A percentile compares a stretch with the other conserved stretches of the same genome.
phyloP scores from a whole-genome alignment of 176 grass and related monocot genomes.

The Aegilops longissima region DNA sequence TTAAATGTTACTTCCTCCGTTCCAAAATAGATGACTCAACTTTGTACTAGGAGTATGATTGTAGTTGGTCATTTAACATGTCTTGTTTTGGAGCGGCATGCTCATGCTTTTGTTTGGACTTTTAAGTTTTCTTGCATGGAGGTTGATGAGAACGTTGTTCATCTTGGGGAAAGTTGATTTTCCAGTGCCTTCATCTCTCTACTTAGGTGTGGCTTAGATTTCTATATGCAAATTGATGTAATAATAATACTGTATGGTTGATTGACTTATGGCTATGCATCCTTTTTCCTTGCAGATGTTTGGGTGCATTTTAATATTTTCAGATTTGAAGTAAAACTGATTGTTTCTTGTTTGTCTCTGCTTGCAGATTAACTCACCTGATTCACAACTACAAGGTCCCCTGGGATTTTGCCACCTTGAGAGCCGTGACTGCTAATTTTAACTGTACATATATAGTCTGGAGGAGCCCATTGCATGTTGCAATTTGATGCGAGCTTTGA shows the following conservation, averaged over 20 bases:
- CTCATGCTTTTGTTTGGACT: neutral
- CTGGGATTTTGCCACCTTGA: neutral
- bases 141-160: neutral
- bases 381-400: neutral
- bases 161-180: neutral
- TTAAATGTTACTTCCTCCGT: neutral
- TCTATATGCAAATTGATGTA: neutral
- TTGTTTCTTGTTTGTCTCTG: neutral
- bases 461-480: slow-evolving; percentile 35
- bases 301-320: neutral
- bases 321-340: neutral
- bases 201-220: neutral
- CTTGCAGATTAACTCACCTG: slow-evolving; percentile 37
- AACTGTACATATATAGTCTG: slow-evolving; percentile 54
- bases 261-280: neutral
- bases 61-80: neutral
- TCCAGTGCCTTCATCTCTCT: neutral
- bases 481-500: slow-evolving; percentile 17
- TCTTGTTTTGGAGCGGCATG: neutral
- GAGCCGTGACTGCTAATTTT: slow-evolving; percentile 1
- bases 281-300: neutral
- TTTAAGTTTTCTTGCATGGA: neutral
- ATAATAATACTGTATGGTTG: neutral
- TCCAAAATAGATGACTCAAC: no score
- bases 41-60: neutral